phyloP scores from a whole-genome alignment of 805 yeast species.

The Peterozyma xylosa region DNA sequence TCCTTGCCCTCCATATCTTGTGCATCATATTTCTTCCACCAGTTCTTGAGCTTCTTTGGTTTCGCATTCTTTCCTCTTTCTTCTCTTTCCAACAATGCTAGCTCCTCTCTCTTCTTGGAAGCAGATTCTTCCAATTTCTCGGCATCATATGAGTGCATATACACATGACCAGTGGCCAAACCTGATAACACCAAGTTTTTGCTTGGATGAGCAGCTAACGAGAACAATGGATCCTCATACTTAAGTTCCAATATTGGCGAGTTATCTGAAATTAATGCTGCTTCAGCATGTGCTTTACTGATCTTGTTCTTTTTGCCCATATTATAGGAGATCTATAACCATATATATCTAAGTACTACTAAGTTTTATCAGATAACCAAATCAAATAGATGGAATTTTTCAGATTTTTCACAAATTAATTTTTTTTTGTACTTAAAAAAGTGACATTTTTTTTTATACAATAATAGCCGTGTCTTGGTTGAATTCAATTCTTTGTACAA shows the following conservation, averaged over 20 bases:
- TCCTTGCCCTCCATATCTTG: slow-evolving; percentile 19
- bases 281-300: slow-evolving; percentile 9
- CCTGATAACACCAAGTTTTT: slow-evolving; percentile 61
- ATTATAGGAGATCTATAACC: background rate
- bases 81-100: slow-evolving; percentile 16
- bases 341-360: no score
- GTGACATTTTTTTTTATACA: no score
- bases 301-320: slow-evolving; percentile 11
- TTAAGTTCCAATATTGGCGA: slow-evolving; percentile 39
- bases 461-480: no score
- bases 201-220: slow-evolving; percentile 73
- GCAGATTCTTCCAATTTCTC: slow-evolving; percentile 31
- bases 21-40: slow-evolving; percentile 3
- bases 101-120: slow-evolving; percentile 16
- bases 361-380: no score
- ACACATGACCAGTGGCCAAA: slow-evolving; percentile 74
- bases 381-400: no score
- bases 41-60: background rate
- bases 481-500: slow-evolving; percentile 15
- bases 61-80: slow-evolving; percentile 10
- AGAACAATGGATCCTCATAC: slow-evolving; percentile 61
- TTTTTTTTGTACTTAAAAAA: no score
- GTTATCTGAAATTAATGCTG: slow-evolving; percentile 27
- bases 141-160: slow-evolving; percentile 51
- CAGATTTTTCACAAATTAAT: no score